Evolutionary conservation across 352 stramenopile genomes (phyloP), one percentile per base, ranked within the genome.

Genomic region (Globisporangium perplexum): DNA sequence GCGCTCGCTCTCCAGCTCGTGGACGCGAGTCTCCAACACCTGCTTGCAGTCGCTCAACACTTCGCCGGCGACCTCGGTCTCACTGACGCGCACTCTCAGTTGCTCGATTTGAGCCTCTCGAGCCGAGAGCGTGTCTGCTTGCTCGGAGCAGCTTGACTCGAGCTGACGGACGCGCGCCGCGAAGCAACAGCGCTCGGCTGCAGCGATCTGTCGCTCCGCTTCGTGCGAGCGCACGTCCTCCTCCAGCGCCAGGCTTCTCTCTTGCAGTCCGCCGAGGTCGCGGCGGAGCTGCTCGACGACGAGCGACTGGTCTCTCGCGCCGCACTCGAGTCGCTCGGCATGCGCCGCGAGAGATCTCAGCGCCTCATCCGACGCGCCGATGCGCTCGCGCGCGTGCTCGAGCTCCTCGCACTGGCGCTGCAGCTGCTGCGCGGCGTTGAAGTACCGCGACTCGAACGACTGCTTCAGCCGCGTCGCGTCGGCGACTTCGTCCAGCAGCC

Each of bases 361-460:
- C 8, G 48, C 28, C 20, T 41, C 18, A 4, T 50, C 7, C 8
- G 41, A 30, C 6, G 47, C n/a, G 10, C 30, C 20, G 18, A 39
- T 18, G 33, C 12, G 12, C 33, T 18, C 8, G 15, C 33, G 33
- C 33, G 33, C 33, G 7, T 68, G 39, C 1, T 47, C 48, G n/a
- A 50, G 31, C 57, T 67, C 54, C 8, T 57, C 30, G 1, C 42
- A n/a, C 26, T 36, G 53, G 0, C 22, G n/a, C 23, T 59, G 36
- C 1, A 69, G 53, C 15, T 66, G 46, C 18, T 74, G 54, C 18
- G 63, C 57, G 0, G 74, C 72, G 10, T 78, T 68, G 52, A 90
- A 88, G 47, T 85, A 90, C 52, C 84, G 86, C 0, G 42, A 47
- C 55, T 90, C 82, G 46, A 90, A 93, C 15, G 66, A 83, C 36